Conservation (phyloP, 2,329 filamentous ascomycete species). For the Coniochaeta ligniaria region DNA sequence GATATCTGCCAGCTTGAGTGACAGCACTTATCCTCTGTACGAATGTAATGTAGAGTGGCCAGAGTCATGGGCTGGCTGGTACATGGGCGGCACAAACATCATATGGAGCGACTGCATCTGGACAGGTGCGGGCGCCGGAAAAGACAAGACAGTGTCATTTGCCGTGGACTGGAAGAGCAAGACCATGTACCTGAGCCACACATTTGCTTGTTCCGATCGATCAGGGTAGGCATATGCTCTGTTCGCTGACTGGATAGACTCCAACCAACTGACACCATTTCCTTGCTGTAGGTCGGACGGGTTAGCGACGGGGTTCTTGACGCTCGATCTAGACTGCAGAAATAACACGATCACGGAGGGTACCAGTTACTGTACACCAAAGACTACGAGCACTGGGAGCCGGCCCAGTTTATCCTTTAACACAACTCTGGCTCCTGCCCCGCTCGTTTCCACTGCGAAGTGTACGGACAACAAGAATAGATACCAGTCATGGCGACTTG, state of each 20-base stretch:
- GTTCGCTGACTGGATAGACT: background rate
- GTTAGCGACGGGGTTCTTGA: slow-evolving; percentile 20
- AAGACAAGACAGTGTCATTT: slow-evolving; percentile 23
- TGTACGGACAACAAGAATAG: slow-evolving; percentile 16
- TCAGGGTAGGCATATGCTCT: slow-evolving; percentile 8
- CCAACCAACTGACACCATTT: slow-evolving; percentile 2
- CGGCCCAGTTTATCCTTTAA: slow-evolving; percentile 10
- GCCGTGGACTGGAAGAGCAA: slow-evolving; percentile 24
- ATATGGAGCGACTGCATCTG: slow-evolving; percentile 29
- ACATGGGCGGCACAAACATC: slow-evolving; percentile 17
- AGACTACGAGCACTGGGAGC: slow-evolving; percentile 7
- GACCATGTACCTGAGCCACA: slow-evolving; percentile 24
- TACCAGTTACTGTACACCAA: slow-evolving; percentile 15
- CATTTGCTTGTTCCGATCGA: slow-evolving; percentile 22
- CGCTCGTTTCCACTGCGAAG: slow-evolving; percentile 7
- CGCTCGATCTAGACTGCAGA: slow-evolving; percentile 21
- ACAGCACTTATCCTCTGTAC: slow-evolving; percentile 18
- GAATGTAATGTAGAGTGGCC: slow-evolving; percentile 28
- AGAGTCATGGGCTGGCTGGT: slow-evolving; percentile 23
- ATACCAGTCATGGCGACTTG: slow-evolving; percentile 25
- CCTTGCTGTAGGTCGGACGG: slow-evolving; percentile 13
- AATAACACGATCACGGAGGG: slow-evolving; percentile 8
- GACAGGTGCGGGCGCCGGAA: slow-evolving; percentile 21
- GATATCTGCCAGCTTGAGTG: slow-evolving; percentile 19
- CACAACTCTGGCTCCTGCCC: slow-evolving; percentile 12